These are phyloP conservation scores for Penicillium sp. DNA, from an alignment of 2,329 filamentous ascomycete species.

Conservation along the genomic window DNA sequence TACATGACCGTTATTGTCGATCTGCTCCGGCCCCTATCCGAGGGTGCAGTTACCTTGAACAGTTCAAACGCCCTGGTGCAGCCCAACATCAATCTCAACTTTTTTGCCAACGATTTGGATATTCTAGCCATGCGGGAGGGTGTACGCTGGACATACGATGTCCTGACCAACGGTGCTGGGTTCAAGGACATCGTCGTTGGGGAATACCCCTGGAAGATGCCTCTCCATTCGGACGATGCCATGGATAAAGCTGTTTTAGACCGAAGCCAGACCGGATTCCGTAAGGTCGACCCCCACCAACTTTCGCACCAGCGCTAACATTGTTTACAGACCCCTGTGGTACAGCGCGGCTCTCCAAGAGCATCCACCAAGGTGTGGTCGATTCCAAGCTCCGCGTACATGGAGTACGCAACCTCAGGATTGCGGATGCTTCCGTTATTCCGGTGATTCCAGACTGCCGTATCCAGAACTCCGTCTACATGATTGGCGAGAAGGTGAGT, in stretches of 20 bases:
- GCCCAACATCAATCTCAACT: constrained; percentile 48
- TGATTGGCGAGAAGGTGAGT: constrained; percentile 54
- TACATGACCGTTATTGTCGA: constrained; percentile 60
- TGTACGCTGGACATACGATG: constrained; percentile 54
- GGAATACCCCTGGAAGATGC: constrained; percentile 63
- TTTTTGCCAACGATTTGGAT: constrained; percentile 50
- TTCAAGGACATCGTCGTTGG: constrained; percentile 46
- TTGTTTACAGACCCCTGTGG: constrained; percentile 48
- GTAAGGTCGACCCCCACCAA: constrained; percentile 23
- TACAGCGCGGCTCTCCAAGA: constrained; percentile 54
- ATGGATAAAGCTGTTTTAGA: constrained; percentile 60
- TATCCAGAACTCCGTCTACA: constrained; percentile 42
- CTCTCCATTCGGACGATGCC: constrained; percentile 53
- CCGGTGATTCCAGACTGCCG: constrained; percentile 55
- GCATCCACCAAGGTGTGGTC: constrained; percentile 54
- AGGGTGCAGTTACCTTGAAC: constrained; percentile 41
- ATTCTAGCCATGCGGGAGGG: constrained; percentile 62
- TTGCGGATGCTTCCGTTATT: constrained; percentile 58
- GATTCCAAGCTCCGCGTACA: constrained; percentile 54
- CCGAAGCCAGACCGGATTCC: constrained; percentile 53
- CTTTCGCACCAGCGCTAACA: background rate
- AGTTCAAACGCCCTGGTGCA: constrained; percentile 38
- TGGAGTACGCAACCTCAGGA: constrained; percentile 54
- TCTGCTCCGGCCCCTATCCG: constrained; percentile 50
- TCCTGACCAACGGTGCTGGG: constrained; percentile 58